phyloP scores from a whole-genome alignment of 164 flowering plant genomes.

The Annona squamosa region DNA sequence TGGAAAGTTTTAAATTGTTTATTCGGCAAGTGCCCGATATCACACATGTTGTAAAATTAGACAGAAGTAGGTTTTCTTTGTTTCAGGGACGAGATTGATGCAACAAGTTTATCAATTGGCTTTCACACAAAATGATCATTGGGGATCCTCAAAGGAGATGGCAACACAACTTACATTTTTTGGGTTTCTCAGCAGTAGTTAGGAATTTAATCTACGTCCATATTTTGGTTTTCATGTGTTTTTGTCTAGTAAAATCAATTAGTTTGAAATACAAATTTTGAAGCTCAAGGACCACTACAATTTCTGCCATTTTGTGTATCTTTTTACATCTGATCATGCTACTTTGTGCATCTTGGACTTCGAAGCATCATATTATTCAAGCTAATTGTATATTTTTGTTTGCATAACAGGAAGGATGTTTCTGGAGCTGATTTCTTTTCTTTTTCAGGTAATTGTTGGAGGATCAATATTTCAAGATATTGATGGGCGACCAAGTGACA shows the following conservation, averaged over 20 bases:
- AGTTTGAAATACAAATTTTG: neutral
- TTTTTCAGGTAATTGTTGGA: too few relatives aligned
- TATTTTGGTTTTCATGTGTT: neutral
- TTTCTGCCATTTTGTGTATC: neutral
- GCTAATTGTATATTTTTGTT: too few relatives aligned
- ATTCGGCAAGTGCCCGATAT: neutral
- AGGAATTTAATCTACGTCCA: constrained; percentile 60
- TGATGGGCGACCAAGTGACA: too few relatives aligned
- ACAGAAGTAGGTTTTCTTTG: neutral
- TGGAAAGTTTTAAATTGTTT: neutral
- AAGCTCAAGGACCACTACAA: neutral
- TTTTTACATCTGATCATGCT: constrained; percentile 31
- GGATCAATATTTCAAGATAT: too few relatives aligned
- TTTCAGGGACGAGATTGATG: constrained; percentile 97
- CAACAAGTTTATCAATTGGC: constrained; percentile 65
- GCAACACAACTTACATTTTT: constrained; percentile 48
- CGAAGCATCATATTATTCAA: neutral
- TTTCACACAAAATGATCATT: constrained; percentile 38
- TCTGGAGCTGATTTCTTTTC: constrained; percentile 29
- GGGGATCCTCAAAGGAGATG: constrained; percentile 83
- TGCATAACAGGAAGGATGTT: constrained; percentile 41
- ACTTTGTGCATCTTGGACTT: constrained; percentile 11
- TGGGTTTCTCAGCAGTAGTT: constrained; percentile 57
- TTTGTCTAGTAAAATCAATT: neutral
- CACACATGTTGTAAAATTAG: neutral